phyloP scores from a whole-genome alignment of 345 rosid genomes.

The Gynandropsis gynandra region DNA sequence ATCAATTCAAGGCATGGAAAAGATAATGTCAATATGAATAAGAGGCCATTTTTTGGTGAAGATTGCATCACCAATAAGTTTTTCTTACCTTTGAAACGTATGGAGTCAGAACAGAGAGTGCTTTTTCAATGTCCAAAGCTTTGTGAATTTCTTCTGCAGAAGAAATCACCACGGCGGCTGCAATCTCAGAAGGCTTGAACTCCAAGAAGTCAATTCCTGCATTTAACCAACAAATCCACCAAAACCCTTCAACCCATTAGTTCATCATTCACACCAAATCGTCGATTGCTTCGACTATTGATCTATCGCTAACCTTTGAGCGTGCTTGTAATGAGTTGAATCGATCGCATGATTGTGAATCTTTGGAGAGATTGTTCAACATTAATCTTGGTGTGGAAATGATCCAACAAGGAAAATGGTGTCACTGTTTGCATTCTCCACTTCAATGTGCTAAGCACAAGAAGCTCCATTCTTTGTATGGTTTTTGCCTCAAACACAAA shows the following conservation, averaged over 20 bases:
- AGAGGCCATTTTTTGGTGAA: no score
- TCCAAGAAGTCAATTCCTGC: conserved; percentile 67
- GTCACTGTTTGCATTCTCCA: conserved; percentile 82
- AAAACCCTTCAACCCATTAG: no score
- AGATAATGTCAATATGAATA: no score
- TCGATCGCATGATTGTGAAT: conserved; percentile 34
- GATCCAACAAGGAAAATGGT: conserved; percentile 56
- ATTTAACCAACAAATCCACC: conserved; percentile 32
- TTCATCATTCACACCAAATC: conserved; percentile 19
- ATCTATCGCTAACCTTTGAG: conserved; percentile 37
- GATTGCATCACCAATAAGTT: conserved; percentile 21
- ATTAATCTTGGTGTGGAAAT: conserved; percentile 48
- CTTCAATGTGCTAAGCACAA: conserved; percentile 50
- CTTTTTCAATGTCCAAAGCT: conserved; percentile 36
- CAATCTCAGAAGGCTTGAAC: conserved; percentile 69
- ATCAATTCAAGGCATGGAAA: conserved; percentile 14
- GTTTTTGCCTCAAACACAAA: conserved; percentile 61
- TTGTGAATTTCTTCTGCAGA: conserved; percentile 35
- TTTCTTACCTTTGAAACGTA: conserved; percentile 43
- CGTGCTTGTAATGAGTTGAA: conserved; percentile 40
- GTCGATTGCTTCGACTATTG: conserved; percentile 23
- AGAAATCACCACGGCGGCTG: conserved; percentile 72
- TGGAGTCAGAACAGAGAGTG: conserved; percentile 38
- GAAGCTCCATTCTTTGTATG: conserved; percentile 68
- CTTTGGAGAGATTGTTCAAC: conserved; percentile 32